Evolutionary conservation across 2,329 filamentous ascomycete species (phyloP), one percentile per base, ranked within the genome.

Genomic region (Beauveria bassiana): DNA sequence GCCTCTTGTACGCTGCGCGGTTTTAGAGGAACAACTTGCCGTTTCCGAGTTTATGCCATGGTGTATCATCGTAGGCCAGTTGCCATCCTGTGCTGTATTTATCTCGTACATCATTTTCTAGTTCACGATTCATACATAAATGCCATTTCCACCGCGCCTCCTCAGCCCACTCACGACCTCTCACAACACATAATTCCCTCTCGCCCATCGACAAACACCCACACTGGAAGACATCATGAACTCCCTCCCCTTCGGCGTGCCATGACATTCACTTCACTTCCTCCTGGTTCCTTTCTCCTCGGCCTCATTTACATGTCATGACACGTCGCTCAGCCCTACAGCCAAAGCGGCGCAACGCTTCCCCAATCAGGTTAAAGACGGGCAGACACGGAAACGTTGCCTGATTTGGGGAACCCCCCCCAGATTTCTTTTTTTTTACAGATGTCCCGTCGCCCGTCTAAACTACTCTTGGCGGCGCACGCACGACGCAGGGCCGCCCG

Each of bases 331-430:
- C 56, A 51, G 38, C 46, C 31, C 28, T 51, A 45, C 22, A 9
- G 40, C 47, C 43, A 53, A 34, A 53, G 40, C 49, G 58, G 54
- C 43, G 47, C 38, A 20, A 45, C 56, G 49, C 50, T 60, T 53
- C 58, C 58, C 50, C 47, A 60, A 60, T 53, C 49, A 53, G 58
- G 58, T 68, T 75, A 63, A 56, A 24, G 62, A 62, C 51, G 43
- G 62, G 61, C 61, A 56, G 31, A 38, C 28, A 31, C 50, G 50
- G 50, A 52, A 38, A 38, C 50, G 50, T 61, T 46, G 42, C 54
- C 54, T 56, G 54, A 56, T 56, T 47, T 10, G 54, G 51, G 56
- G 49, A 60, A 49, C 55, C 31, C 42, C 43, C 34, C 31, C 31
- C 34, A 51, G 18, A 42, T 40, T 51, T 26, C 38, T n/a, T 20